Conservation (phyloP, 2,329 filamentous ascomycete species). For the Clathrospora elynae region DNA sequence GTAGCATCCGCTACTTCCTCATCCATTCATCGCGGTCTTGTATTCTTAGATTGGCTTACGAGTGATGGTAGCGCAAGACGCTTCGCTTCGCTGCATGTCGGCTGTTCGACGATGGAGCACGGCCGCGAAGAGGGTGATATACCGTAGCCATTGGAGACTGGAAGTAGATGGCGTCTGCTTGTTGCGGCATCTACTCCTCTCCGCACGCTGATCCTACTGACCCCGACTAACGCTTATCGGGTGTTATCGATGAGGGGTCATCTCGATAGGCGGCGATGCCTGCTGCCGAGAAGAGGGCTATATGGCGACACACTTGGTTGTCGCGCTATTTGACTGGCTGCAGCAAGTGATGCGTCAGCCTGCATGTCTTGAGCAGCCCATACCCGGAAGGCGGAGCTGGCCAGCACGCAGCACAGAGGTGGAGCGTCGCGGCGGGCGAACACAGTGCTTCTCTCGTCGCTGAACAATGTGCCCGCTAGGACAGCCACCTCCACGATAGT, state of each 20-base stretch:
- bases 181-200: constrained; percentile 26
- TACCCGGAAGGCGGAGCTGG: constrained; percentile 13
- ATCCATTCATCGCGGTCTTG: constrained; percentile 18
- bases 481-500: constrained; percentile 13
- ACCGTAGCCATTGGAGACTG: constrained; percentile 9
- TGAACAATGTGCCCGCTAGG: constrained; percentile 11
- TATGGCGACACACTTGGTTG: constrained; percentile 26
- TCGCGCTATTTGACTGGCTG: constrained; percentile 30
- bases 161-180: constrained; percentile 24
- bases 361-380: constrained; percentile 15
- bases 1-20: constrained; percentile 18
- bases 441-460: constrained; percentile 20
- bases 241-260: constrained; percentile 35
- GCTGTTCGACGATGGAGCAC: constrained; percentile 11
- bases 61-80: constrained; percentile 14
- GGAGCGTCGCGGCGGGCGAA: constrained; percentile 27
- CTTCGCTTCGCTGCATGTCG: constrained; percentile 15
- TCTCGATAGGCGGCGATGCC: constrained; percentile 29
- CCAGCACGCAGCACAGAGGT: constrained; percentile 7
- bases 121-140: constrained; percentile 1
- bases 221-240: constrained; percentile 36
- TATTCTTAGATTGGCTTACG: constrained; percentile 29
- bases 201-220: constrained; percentile 27
- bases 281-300: constrained; percentile 17
- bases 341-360: constrained; percentile 26